These are phyloP conservation scores for Hortaea werneckii DNA, from an alignment of 2,329 filamentous ascomycete genomes.

Conservation along the genomic window DNA sequence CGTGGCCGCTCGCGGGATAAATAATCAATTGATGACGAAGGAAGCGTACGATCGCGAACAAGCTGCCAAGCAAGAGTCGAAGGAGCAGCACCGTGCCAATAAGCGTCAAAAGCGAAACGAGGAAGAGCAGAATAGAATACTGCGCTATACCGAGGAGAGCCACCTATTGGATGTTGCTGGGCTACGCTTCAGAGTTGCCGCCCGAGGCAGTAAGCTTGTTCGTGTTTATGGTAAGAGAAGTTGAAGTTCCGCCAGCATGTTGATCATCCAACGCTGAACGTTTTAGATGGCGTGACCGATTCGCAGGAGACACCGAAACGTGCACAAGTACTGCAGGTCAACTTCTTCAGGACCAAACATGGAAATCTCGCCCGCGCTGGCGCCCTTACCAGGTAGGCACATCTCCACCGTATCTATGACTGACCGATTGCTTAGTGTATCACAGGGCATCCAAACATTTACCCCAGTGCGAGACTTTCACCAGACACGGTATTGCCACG, in stretches of 20 bases:
- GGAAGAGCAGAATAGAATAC: slow-evolving; percentile 9
- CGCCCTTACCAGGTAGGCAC: slow-evolving; percentile 12
- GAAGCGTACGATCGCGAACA: slow-evolving; percentile 66
- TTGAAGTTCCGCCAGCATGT: neutral
- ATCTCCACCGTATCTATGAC: neutral
- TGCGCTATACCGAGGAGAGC: slow-evolving; percentile 5
- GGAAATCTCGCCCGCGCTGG: slow-evolving; percentile 65
- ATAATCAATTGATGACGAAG: slow-evolving; percentile 74
- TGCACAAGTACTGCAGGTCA: slow-evolving; percentile 62
- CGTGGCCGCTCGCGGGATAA: slow-evolving; percentile 61
- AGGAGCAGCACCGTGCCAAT: slow-evolving; percentile 56
- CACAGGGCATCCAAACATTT: slow-evolving; percentile 10
- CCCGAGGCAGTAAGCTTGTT: slow-evolving; percentile 73
- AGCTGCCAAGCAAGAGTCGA: slow-evolving; percentile 57
- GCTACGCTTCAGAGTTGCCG: slow-evolving; percentile 61
- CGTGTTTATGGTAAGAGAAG: slow-evolving; percentile 55
- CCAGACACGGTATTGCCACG: slow-evolving; percentile 21
- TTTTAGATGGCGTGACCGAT: slow-evolving; percentile 13
- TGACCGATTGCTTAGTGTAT: neutral
- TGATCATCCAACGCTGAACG: slow-evolving; percentile 6
- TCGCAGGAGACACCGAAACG: slow-evolving; percentile 58
- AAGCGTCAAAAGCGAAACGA: slow-evolving; percentile 34
- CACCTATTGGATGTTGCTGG: slow-evolving; percentile 61
- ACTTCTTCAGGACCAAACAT: slow-evolving; percentile 75
- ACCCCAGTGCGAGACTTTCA: slow-evolving; percentile 25